phyloP scores from a whole-genome alignment of 1,284 basidiomycete species.

The Irpex sp. region DNA sequence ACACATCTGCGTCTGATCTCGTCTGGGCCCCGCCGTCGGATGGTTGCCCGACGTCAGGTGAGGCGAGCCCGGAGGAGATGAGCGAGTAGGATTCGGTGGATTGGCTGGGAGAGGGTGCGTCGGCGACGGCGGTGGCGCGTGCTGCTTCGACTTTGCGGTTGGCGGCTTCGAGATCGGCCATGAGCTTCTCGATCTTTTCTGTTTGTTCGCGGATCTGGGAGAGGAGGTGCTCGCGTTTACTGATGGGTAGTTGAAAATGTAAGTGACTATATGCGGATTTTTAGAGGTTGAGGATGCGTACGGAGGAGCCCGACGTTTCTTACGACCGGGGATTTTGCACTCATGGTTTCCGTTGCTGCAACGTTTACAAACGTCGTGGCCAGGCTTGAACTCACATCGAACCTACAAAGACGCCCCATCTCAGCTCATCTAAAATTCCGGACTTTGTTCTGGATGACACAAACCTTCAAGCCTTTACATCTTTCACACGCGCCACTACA shows the following conservation, averaged over 20 bases:
- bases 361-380: conserved; percentile 67
- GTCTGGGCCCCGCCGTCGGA: conserved; percentile 6
- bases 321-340: conserved; percentile 72
- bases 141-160: conserved; percentile 21
- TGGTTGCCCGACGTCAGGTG: conserved; percentile 22
- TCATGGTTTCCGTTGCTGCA: conserved; percentile 64
- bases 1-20: conserved; percentile 39
- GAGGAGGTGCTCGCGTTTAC: conserved; percentile 75
- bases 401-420: conserved; percentile 36
- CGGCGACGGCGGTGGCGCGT: conserved; percentile 10
- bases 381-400: conserved; percentile 65
- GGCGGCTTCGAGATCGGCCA: conserved; percentile 54
- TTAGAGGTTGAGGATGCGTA: conserved; percentile 32
- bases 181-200: conserved; percentile 61
- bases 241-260: conserved; percentile 8
- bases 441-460: conserved; percentile 3
- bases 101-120: conserved; percentile 17
- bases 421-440: not conserved
- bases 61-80: conserved; percentile 12
- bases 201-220: conserved; percentile 71
- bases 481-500: conserved; percentile 51
- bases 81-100: conserved; percentile 17
- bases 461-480: conserved; percentile 72
- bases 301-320: conserved; percentile 74
- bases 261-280: conserved; percentile 4